Base-by-base conservation (phyloP, 2,329 filamentous ascomycete species). In the Plectosphaerella sp. region DNA sequence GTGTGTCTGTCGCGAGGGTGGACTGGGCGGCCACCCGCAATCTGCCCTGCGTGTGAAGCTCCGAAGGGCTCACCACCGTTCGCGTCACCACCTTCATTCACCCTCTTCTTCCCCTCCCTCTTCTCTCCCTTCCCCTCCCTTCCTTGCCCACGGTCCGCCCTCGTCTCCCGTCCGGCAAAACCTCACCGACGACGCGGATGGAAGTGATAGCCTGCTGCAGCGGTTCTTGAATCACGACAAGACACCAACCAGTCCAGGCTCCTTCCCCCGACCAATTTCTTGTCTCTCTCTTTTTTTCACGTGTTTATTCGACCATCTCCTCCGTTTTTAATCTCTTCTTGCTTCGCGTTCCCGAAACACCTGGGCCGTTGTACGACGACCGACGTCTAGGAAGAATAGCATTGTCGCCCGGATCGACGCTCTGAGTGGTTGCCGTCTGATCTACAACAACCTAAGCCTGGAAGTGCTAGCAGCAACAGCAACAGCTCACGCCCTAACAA, bases 161-260 rank as follows among this genome's bases (percentile, higher is more conserved):
- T 53, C 54, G 52, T 50, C 52, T 33, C 28, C 18, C 41, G 18
- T 18, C 41, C 16, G 41, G 18, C 41, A 43, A 33, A 49, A 45
- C 47, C 36, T 51, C 47, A 37, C 45, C 48, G 52, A 53, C 52
- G 52, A 45, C 52, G 52, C 25, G 47, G 50, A 42, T 24, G 47
- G 25, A 41, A 47, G 41, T 36, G 48, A 51, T 24, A 47, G 49
- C 54, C 49, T 37, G 35, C 45, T 22, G 33, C 18, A 43, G 37
- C 35, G 28, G 24, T 12, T 16, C 33, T 33, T 33, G 28, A 33
- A 33, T 33, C 28, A 33, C 28, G 28, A 33, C 24, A 20, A n/a
- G 22, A 48, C 22, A 43, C 45, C 25, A 41, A 33, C 15, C 37
- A 22, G 22, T 5, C 22, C 22, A 20, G n/a, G 33, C 47, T 18